These are phyloP conservation scores for Royoungia palumana DNA, from an alignment of 768 basidiomycete genomes.

Conservation along the genomic window DNA sequence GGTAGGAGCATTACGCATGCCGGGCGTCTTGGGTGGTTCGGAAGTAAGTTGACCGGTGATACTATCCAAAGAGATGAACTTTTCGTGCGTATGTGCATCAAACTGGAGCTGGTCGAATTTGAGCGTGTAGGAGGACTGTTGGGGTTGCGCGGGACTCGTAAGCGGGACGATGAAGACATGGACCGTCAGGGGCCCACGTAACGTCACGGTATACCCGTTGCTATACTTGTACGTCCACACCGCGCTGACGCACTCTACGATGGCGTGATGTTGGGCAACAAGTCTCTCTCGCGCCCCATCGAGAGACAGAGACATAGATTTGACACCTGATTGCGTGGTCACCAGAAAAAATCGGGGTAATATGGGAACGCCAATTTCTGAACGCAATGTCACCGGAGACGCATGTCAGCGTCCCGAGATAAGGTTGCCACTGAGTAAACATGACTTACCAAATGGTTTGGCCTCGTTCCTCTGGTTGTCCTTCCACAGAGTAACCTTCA, in stretches of 20 bases:
- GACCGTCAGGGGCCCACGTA: constrained; percentile 71
- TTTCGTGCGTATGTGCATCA: constrained; percentile 70
- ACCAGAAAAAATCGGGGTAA: constrained; percentile 83
- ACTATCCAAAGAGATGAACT: constrained; percentile 64
- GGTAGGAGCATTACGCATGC: constrained; percentile 31
- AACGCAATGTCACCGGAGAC: constrained; percentile 9
- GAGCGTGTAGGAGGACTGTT: constrained; percentile 34
- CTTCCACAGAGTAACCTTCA: constrained; percentile 87
- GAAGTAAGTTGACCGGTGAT: constrained; percentile 49
- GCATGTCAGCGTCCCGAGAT: constrained; percentile 4
- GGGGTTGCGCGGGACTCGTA: constrained; percentile 15
- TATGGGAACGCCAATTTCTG: constrained; percentile 79
- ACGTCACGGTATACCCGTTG: constrained; percentile 75
- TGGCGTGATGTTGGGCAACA: constrained; percentile 41
- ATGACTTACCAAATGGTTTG: constrained; percentile 71
- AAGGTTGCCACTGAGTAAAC: not conserved
- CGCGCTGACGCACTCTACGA: constrained; percentile 70
- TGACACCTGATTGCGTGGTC: constrained; percentile 80
- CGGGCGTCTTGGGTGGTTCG: constrained; percentile 41
- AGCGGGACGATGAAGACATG: constrained; percentile 46
- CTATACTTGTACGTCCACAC: constrained; percentile 80
- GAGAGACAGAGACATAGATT: constrained; percentile 75
- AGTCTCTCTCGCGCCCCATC: constrained; percentile 73
- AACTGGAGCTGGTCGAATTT: constrained; percentile 76
- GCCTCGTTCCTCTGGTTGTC: constrained; percentile 77